Conservation (phyloP, 1,139 yeast species). For the Barnettozyma hawaiiensis region DNA sequence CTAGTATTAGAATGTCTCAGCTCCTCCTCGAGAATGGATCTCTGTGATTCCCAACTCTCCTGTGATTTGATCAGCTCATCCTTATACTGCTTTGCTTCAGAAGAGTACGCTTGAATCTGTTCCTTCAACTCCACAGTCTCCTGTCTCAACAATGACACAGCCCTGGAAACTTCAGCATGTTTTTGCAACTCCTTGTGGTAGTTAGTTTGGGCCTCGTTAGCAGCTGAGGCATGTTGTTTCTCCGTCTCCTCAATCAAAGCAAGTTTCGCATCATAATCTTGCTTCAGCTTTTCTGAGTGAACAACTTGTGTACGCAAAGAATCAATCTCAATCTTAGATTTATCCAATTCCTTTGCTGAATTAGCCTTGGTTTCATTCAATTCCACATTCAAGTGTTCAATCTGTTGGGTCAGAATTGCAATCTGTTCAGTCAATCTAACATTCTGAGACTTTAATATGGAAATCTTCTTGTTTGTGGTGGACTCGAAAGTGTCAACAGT, state of each 20-base stretch:
- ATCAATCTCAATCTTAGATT: constrained; percentile 18
- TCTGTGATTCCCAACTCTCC: constrained; percentile 41
- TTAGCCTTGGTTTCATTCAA: constrained; percentile 17
- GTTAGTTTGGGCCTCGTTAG: constrained; percentile 48
- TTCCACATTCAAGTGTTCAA: constrained; percentile 32
- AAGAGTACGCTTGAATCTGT: constrained; percentile 33
- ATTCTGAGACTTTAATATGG: constrained; percentile 30
- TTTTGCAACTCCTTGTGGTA: constrained; percentile 55
- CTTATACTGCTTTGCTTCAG: constrained; percentile 30
- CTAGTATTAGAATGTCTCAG: constrained; percentile 41
- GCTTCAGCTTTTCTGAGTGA: constrained; percentile 29
- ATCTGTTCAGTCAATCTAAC: constrained; percentile 33
- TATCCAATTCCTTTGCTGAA: constrained; percentile 22
- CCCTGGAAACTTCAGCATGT: constrained; percentile 48
- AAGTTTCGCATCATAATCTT: constrained; percentile 35
- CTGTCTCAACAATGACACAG: constrained; percentile 40
- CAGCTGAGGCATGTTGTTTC: constrained; percentile 44
- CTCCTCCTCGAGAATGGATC: constrained; percentile 46
- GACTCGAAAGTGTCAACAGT: constrained; percentile 40
- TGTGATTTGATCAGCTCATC: constrained; percentile 32
- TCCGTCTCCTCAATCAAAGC: constrained; percentile 41
- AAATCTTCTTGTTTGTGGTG: constrained; percentile 28
- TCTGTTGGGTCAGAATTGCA: constrained; percentile 32
- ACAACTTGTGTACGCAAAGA: constrained; percentile 17
- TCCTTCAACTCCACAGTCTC: constrained; percentile 35